Percentiles rank a stretch among this genome's conserved stretches.
These are phyloP conservation scores for Ambrosia trifida DNA, from an alignment of 129 eudicot genomes.

Conservation along the genomic window DNA sequence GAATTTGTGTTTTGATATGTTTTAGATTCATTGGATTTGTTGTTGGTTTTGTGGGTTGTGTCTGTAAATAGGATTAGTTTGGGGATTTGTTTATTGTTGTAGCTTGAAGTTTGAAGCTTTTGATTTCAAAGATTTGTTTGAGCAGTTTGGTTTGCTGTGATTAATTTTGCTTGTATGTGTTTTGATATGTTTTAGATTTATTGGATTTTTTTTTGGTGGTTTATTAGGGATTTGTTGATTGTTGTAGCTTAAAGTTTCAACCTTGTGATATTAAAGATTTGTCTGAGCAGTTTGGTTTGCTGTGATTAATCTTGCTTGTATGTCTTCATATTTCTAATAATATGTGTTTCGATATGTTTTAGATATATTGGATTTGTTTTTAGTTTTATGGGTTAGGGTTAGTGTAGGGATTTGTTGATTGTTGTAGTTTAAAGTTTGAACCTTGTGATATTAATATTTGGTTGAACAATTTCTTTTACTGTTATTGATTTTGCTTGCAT, in stretches of 20 bases:
- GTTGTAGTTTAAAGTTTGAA: not conserved
- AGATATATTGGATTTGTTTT: constrained; percentile 6
- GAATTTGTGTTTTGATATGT: no score
- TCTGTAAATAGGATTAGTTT: not conserved
- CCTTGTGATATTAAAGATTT: not conserved
- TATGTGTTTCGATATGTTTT: not conserved
- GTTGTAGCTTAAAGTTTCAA: not conserved
- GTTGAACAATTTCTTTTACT: not conserved
- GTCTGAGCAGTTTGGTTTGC: not conserved
- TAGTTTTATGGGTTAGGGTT: constrained; percentile 5
- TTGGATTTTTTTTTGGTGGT: not conserved
- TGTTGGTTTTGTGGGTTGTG: constrained; percentile 17
- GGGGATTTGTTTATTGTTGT: not conserved
- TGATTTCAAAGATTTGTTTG: constrained; percentile 1
- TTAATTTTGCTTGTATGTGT: not conserved
- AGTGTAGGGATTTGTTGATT: not conserved
- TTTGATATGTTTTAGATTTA: constrained; percentile 9
- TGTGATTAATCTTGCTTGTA: not conserved
- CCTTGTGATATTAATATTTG: not conserved
- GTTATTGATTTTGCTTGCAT: not conserved
- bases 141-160: not conserved
- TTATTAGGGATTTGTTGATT: not conserved
- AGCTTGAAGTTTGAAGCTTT: not conserved
- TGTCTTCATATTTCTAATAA: constrained; percentile 7
- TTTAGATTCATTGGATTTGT: not conserved